Percentiles rank a stretch among this genome's conserved stretches.
phyloP scores from a whole-genome alignment of 345 rosid genomes.

The Clarkia xantiana region DNA sequence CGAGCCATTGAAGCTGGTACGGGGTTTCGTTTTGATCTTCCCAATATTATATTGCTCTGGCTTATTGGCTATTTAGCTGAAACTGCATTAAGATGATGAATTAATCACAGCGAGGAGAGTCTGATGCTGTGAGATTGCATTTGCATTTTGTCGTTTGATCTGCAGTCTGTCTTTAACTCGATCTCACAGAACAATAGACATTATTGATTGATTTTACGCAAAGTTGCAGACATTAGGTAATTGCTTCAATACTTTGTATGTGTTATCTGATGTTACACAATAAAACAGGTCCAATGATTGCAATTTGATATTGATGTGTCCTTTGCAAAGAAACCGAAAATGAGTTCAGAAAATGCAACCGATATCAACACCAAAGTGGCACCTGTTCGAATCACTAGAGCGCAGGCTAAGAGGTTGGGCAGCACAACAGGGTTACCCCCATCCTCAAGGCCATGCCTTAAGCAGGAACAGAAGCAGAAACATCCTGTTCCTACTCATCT shows the following conservation, averaged over 20 bases:
- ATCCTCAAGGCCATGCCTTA: conserved; percentile 43
- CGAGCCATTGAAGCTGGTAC: no score
- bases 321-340: conserved; percentile 28
- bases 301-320: conserved; percentile 20
- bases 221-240: no score
- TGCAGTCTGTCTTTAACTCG: no score
- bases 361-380: conserved; percentile 24
- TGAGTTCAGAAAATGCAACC: conserved; percentile 45
- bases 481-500: conserved; percentile 18
- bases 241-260: background rate
- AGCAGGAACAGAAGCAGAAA: conserved; percentile 51
- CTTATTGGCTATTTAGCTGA: no score
- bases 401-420: conserved; percentile 55
- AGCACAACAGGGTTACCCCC: conserved; percentile 26
- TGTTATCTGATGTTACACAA: conserved; percentile 6
- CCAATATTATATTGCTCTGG: no score
- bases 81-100: no score
- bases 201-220: no score
- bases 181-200: no score
- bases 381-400: conserved; percentile 45
- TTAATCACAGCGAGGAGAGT: no score
- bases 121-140: no score
- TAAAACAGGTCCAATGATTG: conserved; percentile 33
- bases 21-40: no score
- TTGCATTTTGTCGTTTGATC: no score